Evolutionary conservation across 805 yeast genomes (phyloP).

Genomic region (Starmerella powellii): DNA sequence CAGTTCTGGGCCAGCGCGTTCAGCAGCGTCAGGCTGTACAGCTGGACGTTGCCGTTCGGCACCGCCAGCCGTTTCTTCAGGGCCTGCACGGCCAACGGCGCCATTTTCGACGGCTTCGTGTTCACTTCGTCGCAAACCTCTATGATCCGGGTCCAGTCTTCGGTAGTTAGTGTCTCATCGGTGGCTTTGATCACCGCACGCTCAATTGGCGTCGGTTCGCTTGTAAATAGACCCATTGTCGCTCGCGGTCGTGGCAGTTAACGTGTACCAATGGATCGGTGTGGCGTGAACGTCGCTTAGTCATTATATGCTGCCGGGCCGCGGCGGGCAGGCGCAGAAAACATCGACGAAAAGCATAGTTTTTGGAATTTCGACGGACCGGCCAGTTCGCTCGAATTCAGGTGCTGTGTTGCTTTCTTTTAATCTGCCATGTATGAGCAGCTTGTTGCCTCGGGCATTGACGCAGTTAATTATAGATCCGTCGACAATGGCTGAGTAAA

Average conservation of each 20-base stretch:
- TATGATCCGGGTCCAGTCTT: conserved; percentile 55
- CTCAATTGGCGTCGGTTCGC: conserved; percentile 20
- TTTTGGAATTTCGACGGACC: no score
- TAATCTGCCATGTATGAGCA: no score
- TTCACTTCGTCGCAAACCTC: conserved; percentile 57
- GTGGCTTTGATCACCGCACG: conserved; percentile 40
- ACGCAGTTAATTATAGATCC: no score
- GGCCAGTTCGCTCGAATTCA: no score
- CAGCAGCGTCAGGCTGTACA: conserved; percentile 42
- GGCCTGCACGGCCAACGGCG: conserved; percentile 36
- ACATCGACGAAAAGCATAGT: no score
- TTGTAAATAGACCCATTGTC: conserved; percentile 16
- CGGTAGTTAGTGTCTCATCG: conserved; percentile 47
- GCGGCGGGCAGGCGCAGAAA: background rate
- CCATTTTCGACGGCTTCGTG: conserved; percentile 47
- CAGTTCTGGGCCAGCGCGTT: conserved; percentile 64
- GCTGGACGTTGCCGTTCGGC: conserved; percentile 51
- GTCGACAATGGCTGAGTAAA: no score
- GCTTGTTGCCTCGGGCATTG: no score
- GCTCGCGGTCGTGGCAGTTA: background rate
- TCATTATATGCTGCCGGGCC: background rate
- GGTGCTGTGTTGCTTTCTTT: no score
- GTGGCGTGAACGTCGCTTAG: conserved; percentile 1
- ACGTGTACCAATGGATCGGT: background rate
- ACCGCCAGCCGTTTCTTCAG: conserved; percentile 39